These are phyloP conservation scores for Oryza coarctata DNA, from an alignment of 176 grass and related monocot genomes.

Conservation along the genomic window DNA sequence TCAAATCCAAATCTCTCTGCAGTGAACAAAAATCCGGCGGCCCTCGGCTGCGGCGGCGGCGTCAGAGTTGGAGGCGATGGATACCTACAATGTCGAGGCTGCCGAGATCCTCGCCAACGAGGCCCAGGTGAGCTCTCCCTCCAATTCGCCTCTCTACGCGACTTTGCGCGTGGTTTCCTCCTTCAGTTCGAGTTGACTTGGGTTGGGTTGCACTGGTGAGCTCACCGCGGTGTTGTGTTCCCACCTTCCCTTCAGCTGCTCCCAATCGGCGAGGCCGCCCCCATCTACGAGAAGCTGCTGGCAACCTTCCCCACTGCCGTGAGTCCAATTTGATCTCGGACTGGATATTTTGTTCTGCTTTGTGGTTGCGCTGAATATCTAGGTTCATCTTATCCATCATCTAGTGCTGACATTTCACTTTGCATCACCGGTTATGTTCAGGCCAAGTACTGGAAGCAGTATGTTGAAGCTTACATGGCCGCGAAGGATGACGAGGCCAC, in stretches of 20 bases:
- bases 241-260: conserved; percentile 49
- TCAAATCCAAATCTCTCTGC: too few relatives aligned
- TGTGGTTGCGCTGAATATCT: neutral
- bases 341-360: neutral
- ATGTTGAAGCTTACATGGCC: conserved; percentile 85
- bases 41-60: neutral
- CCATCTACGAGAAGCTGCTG: conserved; percentile 89
- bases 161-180: neutral
- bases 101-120: conserved; percentile 79
- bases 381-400: neutral
- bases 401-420: neutral
- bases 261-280: conserved; percentile 64
- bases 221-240: neutral
- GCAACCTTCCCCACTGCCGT: conserved; percentile 76
- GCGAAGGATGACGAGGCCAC: conserved; percentile 67
- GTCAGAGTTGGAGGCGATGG: conserved; percentile 17
- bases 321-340: conserved; percentile 21
- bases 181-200: neutral
- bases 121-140: conserved; percentile 51
- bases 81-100: conserved; percentile 76
- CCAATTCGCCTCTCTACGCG: neutral
- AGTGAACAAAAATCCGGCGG: neutral
- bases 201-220: neutral
- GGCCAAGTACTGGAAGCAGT: conserved; percentile 98
- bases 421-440: neutral